Evolutionary conservation across 345 rosid genomes (phyloP), one percentile per base, ranked within the genome.

Genomic region (Lepidium africanum): DNA sequence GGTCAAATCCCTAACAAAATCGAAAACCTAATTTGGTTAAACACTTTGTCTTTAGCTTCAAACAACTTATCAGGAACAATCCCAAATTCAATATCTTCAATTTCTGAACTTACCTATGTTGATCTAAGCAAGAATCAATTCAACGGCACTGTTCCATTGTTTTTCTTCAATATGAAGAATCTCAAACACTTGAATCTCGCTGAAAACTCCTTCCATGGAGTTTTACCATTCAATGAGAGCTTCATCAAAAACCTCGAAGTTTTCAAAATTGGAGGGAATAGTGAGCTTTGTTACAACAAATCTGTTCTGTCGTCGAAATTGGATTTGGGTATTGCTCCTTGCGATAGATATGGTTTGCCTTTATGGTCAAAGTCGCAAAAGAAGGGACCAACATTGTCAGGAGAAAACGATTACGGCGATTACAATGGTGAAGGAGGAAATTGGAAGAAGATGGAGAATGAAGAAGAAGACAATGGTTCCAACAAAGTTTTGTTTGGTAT

Each of bases 261-360:
- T 65, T 84, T 92, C 65, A 79, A 83, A 77, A 60, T 87, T 9
- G 85, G 88, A 57, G 88, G 86, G 27, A 89, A 92, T 65, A 53
- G 75, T 66, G 78, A 84, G 76, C 70, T 92, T 66, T 92, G 96
- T 66, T 87, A 85, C 59, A 92, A 89, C 65, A 86, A 78, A 41
- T 69, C 96, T 4, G 70, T 76, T 50, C 32, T 85, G 52, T 82
- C 96, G 0, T 79, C 89, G 33, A 84, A 82, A 69, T 14, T 89
- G 84, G 89, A 86, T 76, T 80, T 88, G 39, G 94, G 98, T 67
- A 79, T 92, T 55, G 82, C 92, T 56, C 83, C 80, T 3, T 92
- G 95, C 21, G 96, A 92, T 72, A 87, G 83, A 73, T 84, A 87
- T 57, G 98, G 98, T n/a, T 62, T 85, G 54, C 91, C 96, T 8